Percentiles rank a stretch among this genome's conserved stretches.
Evolutionary conservation across 495 filamentous ascomycete genomes (phyloP).

Genomic region (Penicillium macrosclerotiorum): DNA sequence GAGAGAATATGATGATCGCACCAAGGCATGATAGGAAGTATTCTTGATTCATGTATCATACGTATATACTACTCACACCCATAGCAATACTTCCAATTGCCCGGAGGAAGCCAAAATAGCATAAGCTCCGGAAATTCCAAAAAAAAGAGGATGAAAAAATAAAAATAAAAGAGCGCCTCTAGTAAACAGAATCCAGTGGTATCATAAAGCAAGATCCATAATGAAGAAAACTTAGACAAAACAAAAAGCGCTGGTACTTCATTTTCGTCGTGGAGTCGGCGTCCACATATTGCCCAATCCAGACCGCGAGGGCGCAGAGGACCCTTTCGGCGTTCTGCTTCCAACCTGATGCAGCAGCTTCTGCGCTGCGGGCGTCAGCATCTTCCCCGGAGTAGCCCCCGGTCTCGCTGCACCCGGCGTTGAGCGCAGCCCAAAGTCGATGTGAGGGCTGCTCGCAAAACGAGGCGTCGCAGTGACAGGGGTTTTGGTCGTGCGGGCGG

Average conservation of each 20-base stretch:
- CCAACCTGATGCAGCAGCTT: constrained; percentile 66
- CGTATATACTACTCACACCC: no score
- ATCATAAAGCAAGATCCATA: constrained; percentile 8
- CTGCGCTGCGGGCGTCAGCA: constrained; percentile 71
- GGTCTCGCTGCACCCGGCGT: constrained; percentile 36
- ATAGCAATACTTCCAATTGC: no score
- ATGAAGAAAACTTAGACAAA: neutral
- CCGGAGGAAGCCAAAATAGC: no score
- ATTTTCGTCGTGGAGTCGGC: constrained; percentile 48
- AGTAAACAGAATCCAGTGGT: neutral
- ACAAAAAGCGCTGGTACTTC: no score
- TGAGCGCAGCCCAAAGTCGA: constrained; percentile 51
- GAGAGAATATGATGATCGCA: no score
- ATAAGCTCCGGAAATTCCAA: no score
- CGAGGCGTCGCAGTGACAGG: constrained; percentile 63
- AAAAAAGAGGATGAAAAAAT: no score
- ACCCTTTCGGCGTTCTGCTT: constrained; percentile 44
- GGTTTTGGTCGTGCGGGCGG: constrained; percentile 48
- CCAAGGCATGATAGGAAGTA: no score
- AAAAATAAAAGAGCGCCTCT: constrained; percentile 3
- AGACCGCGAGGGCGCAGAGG: constrained; percentile 35
- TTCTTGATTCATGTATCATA: no score
- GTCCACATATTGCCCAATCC: constrained; percentile 55
- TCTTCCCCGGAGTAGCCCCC: constrained; percentile 22
- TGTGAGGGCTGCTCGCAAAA: constrained; percentile 72